These are phyloP conservation scores for Eucalyptus caleyi DNA, from an alignment of 345 rosid species.

Conservation along the genomic window DNA sequence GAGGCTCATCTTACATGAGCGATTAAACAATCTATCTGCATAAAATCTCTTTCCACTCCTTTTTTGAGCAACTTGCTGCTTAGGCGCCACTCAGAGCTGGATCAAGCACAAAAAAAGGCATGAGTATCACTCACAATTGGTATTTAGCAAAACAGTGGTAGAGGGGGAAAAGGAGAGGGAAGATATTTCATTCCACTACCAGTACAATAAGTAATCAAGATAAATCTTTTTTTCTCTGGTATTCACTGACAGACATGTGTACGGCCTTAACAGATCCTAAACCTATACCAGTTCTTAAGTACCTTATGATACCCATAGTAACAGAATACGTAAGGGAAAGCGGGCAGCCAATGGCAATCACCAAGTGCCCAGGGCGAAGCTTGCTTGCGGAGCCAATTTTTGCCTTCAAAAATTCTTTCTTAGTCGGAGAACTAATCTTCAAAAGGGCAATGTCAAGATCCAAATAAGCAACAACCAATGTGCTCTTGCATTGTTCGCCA, in stretches of 20 bases:
- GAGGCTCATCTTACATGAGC: constrained; percentile 33
- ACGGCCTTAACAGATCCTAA: neutral
- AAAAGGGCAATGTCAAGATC: constrained; percentile 92
- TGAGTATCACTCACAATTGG: neutral
- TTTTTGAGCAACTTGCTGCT: constrained; percentile 82
- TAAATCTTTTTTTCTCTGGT: neutral
- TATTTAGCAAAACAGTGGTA: neutral
- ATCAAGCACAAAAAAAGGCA: neutral
- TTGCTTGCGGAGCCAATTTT: constrained; percentile 70
- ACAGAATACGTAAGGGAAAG: constrained; percentile 80
- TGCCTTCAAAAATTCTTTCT: constrained; percentile 60
- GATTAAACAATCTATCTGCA: constrained; percentile 82
- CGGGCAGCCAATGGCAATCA: constrained; percentile 76
- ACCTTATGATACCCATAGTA: constrained; percentile 92
- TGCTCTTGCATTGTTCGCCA: constrained; percentile 63
- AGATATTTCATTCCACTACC: neutral
- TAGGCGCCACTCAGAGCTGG: constrained; percentile 78
- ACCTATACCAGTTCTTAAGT: neutral
- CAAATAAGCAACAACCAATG: constrained; percentile 58
- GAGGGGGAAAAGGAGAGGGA: neutral
- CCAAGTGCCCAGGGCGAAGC: constrained; percentile 95
- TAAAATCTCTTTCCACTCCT: constrained; percentile 73
- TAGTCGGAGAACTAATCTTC: constrained; percentile 42
- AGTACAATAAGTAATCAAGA: neutral
- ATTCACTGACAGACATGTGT: neutral